A percentile compares a stretch with the other conserved stretches of the same genome.
Evolutionary conservation across 306 rosid genomes (phyloP).

Genomic region (Quercus wislizeni): DNA sequence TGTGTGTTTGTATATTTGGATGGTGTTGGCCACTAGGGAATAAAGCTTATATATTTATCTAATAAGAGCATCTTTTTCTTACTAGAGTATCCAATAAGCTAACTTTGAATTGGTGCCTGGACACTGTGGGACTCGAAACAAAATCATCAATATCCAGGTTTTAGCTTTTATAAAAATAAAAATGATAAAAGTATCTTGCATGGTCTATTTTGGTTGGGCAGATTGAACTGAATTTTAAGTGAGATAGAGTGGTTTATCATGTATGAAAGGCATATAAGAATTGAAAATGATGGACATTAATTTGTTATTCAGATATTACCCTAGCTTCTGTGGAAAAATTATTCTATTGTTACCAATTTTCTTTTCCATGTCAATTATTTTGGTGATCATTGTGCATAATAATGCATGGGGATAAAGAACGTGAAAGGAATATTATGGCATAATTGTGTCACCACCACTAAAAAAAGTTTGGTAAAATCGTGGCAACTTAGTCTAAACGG

Average conservation of each 20-base stretch:
- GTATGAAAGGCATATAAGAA: not conserved
- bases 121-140: slow-evolving; percentile 41
- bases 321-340: not conserved
- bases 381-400: slow-evolving; percentile 24
- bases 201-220: slow-evolving; percentile 32
- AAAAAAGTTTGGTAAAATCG: not conserved
- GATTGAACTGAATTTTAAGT: slow-evolving; percentile 36
- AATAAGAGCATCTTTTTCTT: slow-evolving; percentile 29
- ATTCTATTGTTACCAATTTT: slow-evolving; percentile 15
- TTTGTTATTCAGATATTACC: not conserved
- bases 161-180: slow-evolving; percentile 5
- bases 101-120: slow-evolving; percentile 38
- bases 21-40: slow-evolving; percentile 72
- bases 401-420: slow-evolving; percentile 32
- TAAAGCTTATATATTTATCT: slow-evolving; percentile 39
- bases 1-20: slow-evolving; percentile 39
- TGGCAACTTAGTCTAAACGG: not conserved
- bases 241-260: not conserved
- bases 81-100: slow-evolving; percentile 61
- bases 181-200: slow-evolving; percentile 26
- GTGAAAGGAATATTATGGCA: slow-evolving; percentile 24
- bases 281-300: not conserved
- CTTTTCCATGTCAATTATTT: slow-evolving; percentile 1
- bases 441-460: slow-evolving; percentile 25
- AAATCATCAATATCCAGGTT: slow-evolving; percentile 33